Percentiles rank a stretch among this genome's conserved stretches.
Evolutionary conservation across 148 eudicot genomes (phyloP).

Genomic region (Salicornia ramosissima): DNA sequence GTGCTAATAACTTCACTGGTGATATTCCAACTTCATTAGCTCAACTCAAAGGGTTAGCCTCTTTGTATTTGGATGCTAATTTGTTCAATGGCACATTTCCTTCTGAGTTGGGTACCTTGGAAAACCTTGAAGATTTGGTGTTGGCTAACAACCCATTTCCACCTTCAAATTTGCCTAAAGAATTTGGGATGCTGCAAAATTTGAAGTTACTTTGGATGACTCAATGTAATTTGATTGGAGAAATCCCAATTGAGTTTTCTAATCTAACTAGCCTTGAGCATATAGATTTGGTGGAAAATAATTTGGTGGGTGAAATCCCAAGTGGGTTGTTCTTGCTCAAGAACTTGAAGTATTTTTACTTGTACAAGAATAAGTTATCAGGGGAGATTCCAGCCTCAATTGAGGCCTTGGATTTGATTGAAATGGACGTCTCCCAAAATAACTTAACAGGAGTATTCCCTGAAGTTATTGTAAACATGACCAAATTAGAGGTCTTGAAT

Average conservation of each 20-base stretch:
- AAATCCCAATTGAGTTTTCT: slow-evolving; percentile 45
- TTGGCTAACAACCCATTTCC: slow-evolving; percentile 36
- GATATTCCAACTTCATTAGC: slow-evolving; percentile 58
- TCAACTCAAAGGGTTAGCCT: slow-evolving; percentile 29
- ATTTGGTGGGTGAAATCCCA: slow-evolving; percentile 53
- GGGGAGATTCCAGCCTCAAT: slow-evolving; percentile 52
- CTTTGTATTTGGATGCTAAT: slow-evolving; percentile 33
- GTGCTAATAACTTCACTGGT: slow-evolving; percentile 58
- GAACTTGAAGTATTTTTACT: slow-evolving; percentile 42
- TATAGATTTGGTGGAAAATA: slow-evolving; percentile 48
- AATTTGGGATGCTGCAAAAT: slow-evolving; percentile 40
- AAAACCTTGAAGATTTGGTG: slow-evolving; percentile 32
- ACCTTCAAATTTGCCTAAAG: slow-evolving; percentile 34
- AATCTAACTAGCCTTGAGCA: slow-evolving; percentile 38
- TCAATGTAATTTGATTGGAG: slow-evolving; percentile 41
- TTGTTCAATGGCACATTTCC: slow-evolving; percentile 57
- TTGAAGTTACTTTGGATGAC: slow-evolving; percentile 39
- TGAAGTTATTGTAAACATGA: slow-evolving; percentile 32
- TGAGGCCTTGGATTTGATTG: slow-evolving; percentile 32
- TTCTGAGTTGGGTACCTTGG: slow-evolving; percentile 44
- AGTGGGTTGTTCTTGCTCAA: slow-evolving; percentile 48
- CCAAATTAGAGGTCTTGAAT: slow-evolving; percentile 28
- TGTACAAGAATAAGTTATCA: slow-evolving; percentile 42
- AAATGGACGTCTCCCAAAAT: slow-evolving; percentile 43
- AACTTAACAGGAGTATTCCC: slow-evolving; percentile 44